Conservation (phyloP, 805 yeast species). For the Candida broadrunensis region DNA sequence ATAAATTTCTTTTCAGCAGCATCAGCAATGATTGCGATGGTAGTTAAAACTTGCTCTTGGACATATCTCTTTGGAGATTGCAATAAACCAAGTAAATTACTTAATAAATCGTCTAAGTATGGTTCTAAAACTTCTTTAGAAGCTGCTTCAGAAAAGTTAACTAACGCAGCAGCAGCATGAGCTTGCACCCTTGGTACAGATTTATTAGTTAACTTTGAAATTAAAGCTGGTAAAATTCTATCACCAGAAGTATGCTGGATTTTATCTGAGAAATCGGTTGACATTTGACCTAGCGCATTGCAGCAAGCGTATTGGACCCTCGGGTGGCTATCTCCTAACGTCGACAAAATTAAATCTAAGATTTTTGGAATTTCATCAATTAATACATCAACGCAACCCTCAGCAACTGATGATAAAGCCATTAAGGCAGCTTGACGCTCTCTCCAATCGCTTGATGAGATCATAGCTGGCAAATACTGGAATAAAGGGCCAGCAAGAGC, state of each 20-base stretch:
- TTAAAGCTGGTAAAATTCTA: slow-evolving; percentile 81
- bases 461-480: slow-evolving; percentile 82
- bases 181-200: slow-evolving; percentile 93
- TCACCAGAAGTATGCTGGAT: slow-evolving; percentile 81
- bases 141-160: slow-evolving; percentile 92
- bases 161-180: slow-evolving; percentile 98
- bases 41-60: slow-evolving; percentile 95
- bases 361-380: slow-evolving; percentile 78
- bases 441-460: slow-evolving; percentile 77
- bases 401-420: slow-evolving; percentile 97
- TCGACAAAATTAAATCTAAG: slow-evolving; percentile 80
- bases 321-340: slow-evolving; percentile 82
- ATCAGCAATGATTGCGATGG: slow-evolving; percentile 96
- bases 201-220: slow-evolving; percentile 68
- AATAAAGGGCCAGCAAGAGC: slow-evolving; percentile 82
- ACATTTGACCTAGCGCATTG: slow-evolving; percentile 94
- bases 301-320: slow-evolving; percentile 97
- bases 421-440: slow-evolving; percentile 95
- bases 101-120: slow-evolving; percentile 78
- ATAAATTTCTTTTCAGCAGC: slow-evolving; percentile 86
- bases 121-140: slow-evolving; percentile 85
- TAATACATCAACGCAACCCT: slow-evolving; percentile 90
- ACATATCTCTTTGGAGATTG: slow-evolving; percentile 89
- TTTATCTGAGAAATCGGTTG: slow-evolving; percentile 90
- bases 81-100: slow-evolving; percentile 69